These are phyloP conservation scores for Acorus gramineus DNA, from an alignment of 106 monocot species.

Conservation along the genomic window DNA sequence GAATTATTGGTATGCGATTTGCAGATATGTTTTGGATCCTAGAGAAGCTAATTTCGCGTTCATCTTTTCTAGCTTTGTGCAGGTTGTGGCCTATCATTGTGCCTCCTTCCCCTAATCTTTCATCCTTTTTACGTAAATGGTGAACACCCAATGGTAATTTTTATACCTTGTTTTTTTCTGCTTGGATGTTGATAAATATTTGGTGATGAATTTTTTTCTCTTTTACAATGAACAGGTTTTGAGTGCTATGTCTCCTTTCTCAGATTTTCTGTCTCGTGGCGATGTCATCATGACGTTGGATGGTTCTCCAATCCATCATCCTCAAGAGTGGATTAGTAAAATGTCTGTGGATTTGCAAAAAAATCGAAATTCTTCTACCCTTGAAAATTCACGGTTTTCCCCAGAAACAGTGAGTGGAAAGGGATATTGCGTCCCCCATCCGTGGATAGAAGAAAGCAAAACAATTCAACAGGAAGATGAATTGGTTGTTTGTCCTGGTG, in stretches of 20 bases:
- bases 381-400: slow-evolving; percentile 2
- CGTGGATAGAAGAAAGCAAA: slow-evolving; percentile 31
- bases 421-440: slow-evolving; percentile 71
- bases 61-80: slow-evolving; percentile 49
- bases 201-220: slow-evolving; percentile 2
- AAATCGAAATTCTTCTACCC: background rate
- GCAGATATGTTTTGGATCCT: too few relatives aligned
- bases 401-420: slow-evolving; percentile 12
- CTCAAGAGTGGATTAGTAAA: slow-evolving; percentile 49
- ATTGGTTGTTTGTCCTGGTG: slow-evolving; percentile 49
- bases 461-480: slow-evolving; percentile 12
- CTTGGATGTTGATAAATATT: background rate
- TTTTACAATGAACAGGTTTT: slow-evolving; percentile 40
- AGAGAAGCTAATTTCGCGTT: background rate
- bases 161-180: background rate
- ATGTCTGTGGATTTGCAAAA: slow-evolving; percentile 26
- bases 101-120: slow-evolving; percentile 52
- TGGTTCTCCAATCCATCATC: slow-evolving; percentile 38
- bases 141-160: slow-evolving; percentile 55
- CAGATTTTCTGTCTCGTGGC: slow-evolving; percentile 40
- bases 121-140: slow-evolving; percentile 54
- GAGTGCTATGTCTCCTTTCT: slow-evolving; percentile 44
- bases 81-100: slow-evolving; percentile 41
- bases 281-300: slow-evolving; percentile 62
- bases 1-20: background rate